phyloP scores from a whole-genome alignment of 352 stramenopile genomes.

The Pythium aquatile region DNA sequence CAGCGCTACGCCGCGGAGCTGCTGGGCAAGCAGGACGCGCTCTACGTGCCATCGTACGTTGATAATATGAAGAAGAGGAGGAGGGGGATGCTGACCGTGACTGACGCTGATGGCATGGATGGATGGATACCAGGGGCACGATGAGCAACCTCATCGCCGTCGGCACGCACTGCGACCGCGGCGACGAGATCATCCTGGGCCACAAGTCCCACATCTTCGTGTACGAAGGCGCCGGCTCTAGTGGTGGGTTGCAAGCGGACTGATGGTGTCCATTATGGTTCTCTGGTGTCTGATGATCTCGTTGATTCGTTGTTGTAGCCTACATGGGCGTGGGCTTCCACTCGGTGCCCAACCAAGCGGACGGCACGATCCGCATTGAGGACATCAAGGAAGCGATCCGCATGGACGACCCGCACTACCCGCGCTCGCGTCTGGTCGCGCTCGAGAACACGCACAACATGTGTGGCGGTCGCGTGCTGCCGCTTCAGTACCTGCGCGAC shows the following conservation, averaged over 20 bases:
- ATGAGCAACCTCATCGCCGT: conserved; percentile 98
- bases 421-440: conserved; percentile 87
- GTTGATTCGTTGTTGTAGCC: conserved; percentile 30
- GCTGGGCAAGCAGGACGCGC: conserved; percentile 92
- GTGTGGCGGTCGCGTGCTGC: conserved; percentile 90
- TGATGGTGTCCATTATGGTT: too few relatives aligned
- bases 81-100: not conserved
- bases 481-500: conserved; percentile 76
- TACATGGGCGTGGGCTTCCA: conserved; percentile 91
- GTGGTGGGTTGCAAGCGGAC: conserved; percentile 35
- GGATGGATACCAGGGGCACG: conserved; percentile 70
- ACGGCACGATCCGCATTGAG: conserved; percentile 85
- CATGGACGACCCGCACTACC: conserved; percentile 75
- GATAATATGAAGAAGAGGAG: not conserved
- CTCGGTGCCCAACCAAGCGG: conserved; percentile 77
- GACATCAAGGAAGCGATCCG: conserved; percentile 81
- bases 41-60: conserved; percentile 94
- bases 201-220: conserved; percentile 95
- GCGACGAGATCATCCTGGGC: conserved; percentile 94
- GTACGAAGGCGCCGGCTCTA: conserved; percentile 94
- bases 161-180: conserved; percentile 91
- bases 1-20: conserved; percentile 90
- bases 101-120: not conserved
- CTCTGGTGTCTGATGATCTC: not conserved
- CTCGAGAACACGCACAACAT: conserved; percentile 99